Base-by-base conservation (phyloP, 75 land plant genomes). In the Selaginella moellendorffii region DNA sequence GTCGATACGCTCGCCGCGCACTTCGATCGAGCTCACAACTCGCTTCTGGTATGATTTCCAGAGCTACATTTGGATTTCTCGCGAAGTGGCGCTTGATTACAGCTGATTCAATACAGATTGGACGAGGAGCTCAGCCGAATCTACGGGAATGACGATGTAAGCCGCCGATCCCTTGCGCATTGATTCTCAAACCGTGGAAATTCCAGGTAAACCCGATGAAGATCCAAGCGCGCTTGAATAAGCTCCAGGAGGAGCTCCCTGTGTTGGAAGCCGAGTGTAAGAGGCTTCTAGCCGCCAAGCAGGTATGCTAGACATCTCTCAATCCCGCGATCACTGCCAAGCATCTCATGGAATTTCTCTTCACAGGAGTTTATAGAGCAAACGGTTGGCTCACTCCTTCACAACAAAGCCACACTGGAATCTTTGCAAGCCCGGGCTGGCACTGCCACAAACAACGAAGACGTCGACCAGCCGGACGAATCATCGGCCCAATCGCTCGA, bases 201-300 rank as follows among this genome's bases (percentile, higher is more conserved):
- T 56, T 56, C 17, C 65, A 90, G 97, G 87, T 71, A 0, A 84
- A 90, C 71, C 97, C 92, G 8, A 68, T 78, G 74, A 87, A 80
- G 76, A 63, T 87, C 0, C 72, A 81, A 2, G 60, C 81, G 2
- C 77, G 92, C 68, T 76, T 86, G 25, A 86, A 80, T 76, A 87
- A 71, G 68, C 65, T 87, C 28, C 81, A 90, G 28, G 85, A 76
- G 1, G 97, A 90, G 52, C 67, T 90, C 28, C 77, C 74, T 5
- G 64, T 62, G 18, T 64, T 90, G 56, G 69, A 80, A 65, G 82
- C 83, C 23, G 78, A 83, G 62, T 83, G 92, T 54, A 76, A 76
- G 30, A 75, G 78, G 36, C 82, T 90, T 24, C 77, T 84, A 23
- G 69, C 80, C 22, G 92, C 82, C 19, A 90, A 90, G 59, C 92